phyloP scores from a whole-genome alignment of 371 early-diverging fungal genomes.

The Saksenaea oblongispora region DNA sequence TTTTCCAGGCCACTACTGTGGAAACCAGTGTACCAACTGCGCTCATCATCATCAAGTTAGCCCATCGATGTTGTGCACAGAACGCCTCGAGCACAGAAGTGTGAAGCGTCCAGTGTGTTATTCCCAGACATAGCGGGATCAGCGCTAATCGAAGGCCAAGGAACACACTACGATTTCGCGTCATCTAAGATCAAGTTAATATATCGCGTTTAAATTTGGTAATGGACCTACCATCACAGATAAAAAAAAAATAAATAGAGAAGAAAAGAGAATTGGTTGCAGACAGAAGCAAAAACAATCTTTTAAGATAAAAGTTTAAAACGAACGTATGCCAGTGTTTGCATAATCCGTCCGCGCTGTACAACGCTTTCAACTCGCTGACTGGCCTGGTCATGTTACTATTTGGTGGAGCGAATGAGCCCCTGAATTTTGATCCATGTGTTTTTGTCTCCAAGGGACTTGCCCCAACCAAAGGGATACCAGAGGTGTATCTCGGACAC shows the following conservation, averaged over 20 bases:
- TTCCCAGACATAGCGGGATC: constrained; percentile 24
- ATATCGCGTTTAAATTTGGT: neutral
- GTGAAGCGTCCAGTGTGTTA: constrained; percentile 20
- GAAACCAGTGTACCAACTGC: constrained; percentile 23
- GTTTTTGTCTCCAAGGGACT: neutral
- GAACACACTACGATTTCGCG: neutral
- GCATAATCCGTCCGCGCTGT: neutral
- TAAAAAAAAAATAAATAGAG: constrained; percentile 6
- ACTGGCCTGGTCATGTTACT: neutral
- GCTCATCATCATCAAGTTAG: constrained; percentile 20
- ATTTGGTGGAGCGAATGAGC: neutral
- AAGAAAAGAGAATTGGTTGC: constrained; percentile 8
- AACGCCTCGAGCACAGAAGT: constrained; percentile 21
- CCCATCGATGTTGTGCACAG: constrained; percentile 27
- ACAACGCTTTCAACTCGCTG: neutral
- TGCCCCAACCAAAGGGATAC: neutral
- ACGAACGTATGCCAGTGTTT: neutral
- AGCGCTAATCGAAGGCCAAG: constrained; percentile 12
- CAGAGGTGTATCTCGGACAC: neutral
- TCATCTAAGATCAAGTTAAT: constrained; percentile 8
- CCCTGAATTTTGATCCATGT: constrained; percentile 4
- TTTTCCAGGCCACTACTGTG: constrained; percentile 33
- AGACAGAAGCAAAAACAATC: neutral
- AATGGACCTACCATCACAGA: constrained; percentile 9
- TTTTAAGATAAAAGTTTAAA: neutral